Evolutionary conservation across 2,329 filamentous ascomycete species (phyloP).

Genomic region (Cryoendolithus antarcticus): DNA sequence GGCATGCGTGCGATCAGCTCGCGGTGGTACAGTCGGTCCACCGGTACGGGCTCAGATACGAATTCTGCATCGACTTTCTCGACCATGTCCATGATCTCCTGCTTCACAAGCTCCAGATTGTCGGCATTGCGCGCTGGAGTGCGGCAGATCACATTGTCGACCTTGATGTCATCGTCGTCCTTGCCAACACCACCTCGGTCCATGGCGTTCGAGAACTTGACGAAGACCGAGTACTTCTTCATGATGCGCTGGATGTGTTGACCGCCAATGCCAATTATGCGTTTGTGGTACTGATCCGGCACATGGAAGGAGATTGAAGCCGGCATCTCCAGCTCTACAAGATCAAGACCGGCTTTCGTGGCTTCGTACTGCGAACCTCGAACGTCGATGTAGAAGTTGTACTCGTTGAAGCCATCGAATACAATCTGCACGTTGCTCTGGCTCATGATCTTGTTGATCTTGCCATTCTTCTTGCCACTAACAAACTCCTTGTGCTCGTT

Average conservation of each 20-base stretch:
- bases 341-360: conserved; percentile 78
- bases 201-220: conserved; percentile 99
- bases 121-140: conserved; percentile 94
- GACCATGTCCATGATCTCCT: conserved; percentile 99
- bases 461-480: conserved; percentile 98
- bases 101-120: conserved; percentile 92
- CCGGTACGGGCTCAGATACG: conserved; percentile 82
- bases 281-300: conserved; percentile 97
- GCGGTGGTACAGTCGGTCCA: conserved; percentile 90
- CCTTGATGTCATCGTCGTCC: conserved; percentile 95
- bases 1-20: conserved; percentile 78
- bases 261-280: conserved; percentile 95
- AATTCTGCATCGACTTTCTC: conserved; percentile 96
- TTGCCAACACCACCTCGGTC: conserved; percentile 87
- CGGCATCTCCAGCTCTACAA: conserved; percentile 98
- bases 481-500: conserved; percentile 99
- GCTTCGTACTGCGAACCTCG: conserved; percentile 85
- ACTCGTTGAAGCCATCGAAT: conserved; percentile 98
- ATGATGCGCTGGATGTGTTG: conserved; percentile 99
- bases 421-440: conserved; percentile 99
- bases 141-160: conserved; percentile 97
- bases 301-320: conserved; percentile 99
- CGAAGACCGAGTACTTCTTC: conserved; percentile 99
- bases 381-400: conserved; percentile 99
- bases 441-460: conserved; percentile 99